Evolutionary conservation across 306 rosid species (phyloP).

Genomic region (Lathyrus sativus): DNA sequence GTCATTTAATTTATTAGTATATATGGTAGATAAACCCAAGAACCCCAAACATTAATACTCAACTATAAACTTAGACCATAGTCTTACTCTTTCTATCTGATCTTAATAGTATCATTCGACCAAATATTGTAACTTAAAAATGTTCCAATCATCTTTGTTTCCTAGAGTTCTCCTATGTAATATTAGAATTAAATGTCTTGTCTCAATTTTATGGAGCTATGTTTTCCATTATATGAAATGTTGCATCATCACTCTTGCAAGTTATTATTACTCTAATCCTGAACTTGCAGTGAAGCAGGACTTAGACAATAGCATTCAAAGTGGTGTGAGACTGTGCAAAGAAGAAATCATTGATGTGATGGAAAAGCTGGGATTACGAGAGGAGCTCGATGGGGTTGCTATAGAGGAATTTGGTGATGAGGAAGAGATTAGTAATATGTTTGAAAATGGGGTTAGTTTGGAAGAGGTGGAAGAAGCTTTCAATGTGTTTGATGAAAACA

Average conservation of each 20-base stretch:
- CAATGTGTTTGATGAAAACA: conserved; percentile 57
- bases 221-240: neutral
- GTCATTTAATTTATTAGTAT: neutral
- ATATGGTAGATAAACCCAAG: neutral
- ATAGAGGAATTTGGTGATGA: conserved; percentile 30
- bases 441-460: conserved; percentile 47
- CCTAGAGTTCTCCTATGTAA: conserved; percentile 17
- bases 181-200: neutral
- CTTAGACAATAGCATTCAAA: neutral
- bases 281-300: neutral
- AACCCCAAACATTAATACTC: neutral
- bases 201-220: conserved; percentile 19
- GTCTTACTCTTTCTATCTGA: neutral
- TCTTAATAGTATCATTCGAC: conserved; percentile 22
- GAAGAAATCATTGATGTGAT: conserved; percentile 45
- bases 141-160: neutral
- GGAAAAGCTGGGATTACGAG: conserved; percentile 41
- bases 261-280: neutral
- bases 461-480: conserved; percentile 56
- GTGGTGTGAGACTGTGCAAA: conserved; percentile 35
- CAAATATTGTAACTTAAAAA: neutral
- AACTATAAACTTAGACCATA: neutral
- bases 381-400: conserved; percentile 9
- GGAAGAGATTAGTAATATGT: conserved; percentile 37
- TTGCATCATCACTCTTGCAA: neutral